phyloP scores from a whole-genome alignment of 2,329 filamentous ascomycete genomes.

The Penicillium carneum region DNA sequence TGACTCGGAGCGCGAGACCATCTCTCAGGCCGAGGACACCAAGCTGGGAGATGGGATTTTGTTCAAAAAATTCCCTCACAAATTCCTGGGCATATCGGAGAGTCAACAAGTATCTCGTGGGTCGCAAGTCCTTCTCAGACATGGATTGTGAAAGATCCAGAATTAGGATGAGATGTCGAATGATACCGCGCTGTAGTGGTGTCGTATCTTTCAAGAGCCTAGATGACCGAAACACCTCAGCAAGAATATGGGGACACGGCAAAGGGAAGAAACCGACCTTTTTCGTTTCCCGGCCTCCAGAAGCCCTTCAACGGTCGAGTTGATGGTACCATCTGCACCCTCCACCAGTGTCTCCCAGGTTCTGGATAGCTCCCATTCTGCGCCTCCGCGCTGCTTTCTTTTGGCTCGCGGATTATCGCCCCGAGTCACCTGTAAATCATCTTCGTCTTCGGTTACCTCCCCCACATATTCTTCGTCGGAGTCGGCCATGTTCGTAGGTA shows the following conservation, averaged over 20 bases:
- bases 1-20: constrained; percentile 83
- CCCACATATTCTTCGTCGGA: constrained; percentile 63
- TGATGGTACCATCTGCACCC: constrained; percentile 78
- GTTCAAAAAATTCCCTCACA: constrained; percentile 93
- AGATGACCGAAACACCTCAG: constrained; percentile 38
- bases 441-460: constrained; percentile 57
- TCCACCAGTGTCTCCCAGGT: constrained; percentile 76
- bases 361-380: constrained; percentile 58
- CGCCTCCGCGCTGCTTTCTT: constrained; percentile 50
- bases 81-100: constrained; percentile 86
- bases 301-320: constrained; percentile 72
- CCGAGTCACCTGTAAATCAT: constrained; percentile 37
- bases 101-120: constrained; percentile 82
- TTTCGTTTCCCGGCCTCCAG: constrained; percentile 84
- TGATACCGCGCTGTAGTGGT: constrained; percentile 93
- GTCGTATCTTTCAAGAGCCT: constrained; percentile 91
- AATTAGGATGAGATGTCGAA: constrained; percentile 90
- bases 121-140: constrained; percentile 91
- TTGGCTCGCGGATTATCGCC: constrained; percentile 37
- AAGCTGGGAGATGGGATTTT: constrained; percentile 96
- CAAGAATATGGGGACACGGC: constrained; percentile 7
- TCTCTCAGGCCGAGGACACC: constrained; percentile 93
- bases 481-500: constrained; percentile 47
- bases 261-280: constrained; percentile 54
- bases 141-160: constrained; percentile 93